Percentiles rank a stretch among this genome's conserved stretches.
Conservation (phyloP, 2,329 filamentous ascomycete genomes). For the Aspergillus sp. region DNA sequence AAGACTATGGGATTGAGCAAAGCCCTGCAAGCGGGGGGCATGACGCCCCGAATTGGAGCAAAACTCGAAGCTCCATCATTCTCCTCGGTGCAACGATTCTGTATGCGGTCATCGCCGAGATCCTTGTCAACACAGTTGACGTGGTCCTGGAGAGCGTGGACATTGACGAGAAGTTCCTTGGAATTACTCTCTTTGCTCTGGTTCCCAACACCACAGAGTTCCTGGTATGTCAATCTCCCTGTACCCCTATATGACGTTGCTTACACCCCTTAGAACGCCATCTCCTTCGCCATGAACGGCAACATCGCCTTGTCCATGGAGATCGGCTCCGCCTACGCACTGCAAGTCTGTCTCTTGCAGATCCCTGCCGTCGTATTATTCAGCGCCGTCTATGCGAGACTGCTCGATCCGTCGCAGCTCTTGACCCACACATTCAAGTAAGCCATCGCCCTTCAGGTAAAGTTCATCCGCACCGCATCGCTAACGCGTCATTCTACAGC, state of each 20-base stretch:
- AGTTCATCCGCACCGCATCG: not conserved
- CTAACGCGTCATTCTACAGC: slow-evolving; percentile 35
- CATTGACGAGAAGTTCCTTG: slow-evolving; percentile 95
- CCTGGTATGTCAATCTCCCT: slow-evolving; percentile 59
- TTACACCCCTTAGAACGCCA: slow-evolving; percentile 70
- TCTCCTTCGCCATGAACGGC: slow-evolving; percentile 99
- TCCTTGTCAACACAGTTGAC: slow-evolving; percentile 94
- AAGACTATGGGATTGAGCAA: slow-evolving; percentile 46
- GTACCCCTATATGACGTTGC: not conserved
- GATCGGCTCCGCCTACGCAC: slow-evolving; percentile 92
- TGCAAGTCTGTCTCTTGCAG: slow-evolving; percentile 93
- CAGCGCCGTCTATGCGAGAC: slow-evolving; percentile 69
- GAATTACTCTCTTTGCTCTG: slow-evolving; percentile 92
- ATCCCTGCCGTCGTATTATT: slow-evolving; percentile 91
- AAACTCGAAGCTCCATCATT: slow-evolving; percentile 84
- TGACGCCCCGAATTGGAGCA: slow-evolving; percentile 98
- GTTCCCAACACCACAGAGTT: slow-evolving; percentile 99
- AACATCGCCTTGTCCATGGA: slow-evolving; percentile 99
- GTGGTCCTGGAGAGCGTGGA: slow-evolving; percentile 87
- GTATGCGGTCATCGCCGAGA: slow-evolving; percentile 96
- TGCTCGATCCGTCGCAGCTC: slow-evolving; percentile 54
- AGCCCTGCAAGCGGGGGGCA: slow-evolving; percentile 66
- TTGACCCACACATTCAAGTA: slow-evolving; percentile 54
- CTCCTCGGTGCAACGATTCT: slow-evolving; percentile 83
- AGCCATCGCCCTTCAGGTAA: slow-evolving; percentile 21